phyloP scores from a whole-genome alignment of 306 rosid genomes.

The Vicia faba region DNA sequence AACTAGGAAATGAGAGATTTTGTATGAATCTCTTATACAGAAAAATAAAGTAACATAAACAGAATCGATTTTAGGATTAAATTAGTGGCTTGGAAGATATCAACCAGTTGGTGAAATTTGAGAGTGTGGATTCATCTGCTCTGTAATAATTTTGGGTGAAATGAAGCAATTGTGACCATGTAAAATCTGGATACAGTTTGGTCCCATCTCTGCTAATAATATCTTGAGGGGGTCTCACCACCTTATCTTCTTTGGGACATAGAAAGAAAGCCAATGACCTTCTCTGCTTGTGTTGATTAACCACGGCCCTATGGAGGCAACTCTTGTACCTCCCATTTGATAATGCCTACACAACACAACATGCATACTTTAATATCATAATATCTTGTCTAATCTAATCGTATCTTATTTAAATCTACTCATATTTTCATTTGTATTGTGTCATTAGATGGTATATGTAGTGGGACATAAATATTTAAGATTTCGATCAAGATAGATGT shows the following conservation, averaged over 20 bases:
- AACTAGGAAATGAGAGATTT: neutral
- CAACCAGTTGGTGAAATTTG: slow-evolving; percentile 68
- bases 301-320: slow-evolving; percentile 79
- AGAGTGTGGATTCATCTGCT: slow-evolving; percentile 68
- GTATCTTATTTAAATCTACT: neutral
- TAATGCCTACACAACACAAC: slow-evolving; percentile 46
- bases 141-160: slow-evolving; percentile 72
- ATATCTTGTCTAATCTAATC: neutral
- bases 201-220: slow-evolving; percentile 46
- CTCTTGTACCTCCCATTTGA: slow-evolving; percentile 61
- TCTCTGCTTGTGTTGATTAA: slow-evolving; percentile 56
- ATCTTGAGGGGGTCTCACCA: slow-evolving; percentile 64
- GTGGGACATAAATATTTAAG: too few relatives aligned
- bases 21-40: neutral
- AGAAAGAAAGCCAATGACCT: slow-evolving; percentile 82
- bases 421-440: neutral
- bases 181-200: slow-evolving; percentile 66
- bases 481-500: too few relatives aligned
- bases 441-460: neutral
- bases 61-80: slow-evolving; percentile 12
- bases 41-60: slow-evolving; percentile 12
- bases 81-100: slow-evolving; percentile 39
- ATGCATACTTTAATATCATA: neutral
- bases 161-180: slow-evolving; percentile 63
- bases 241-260: slow-evolving; percentile 68